Conservation (phyloP, 2,329 filamentous ascomycete genomes). For the Exophiala mesophila region DNA sequence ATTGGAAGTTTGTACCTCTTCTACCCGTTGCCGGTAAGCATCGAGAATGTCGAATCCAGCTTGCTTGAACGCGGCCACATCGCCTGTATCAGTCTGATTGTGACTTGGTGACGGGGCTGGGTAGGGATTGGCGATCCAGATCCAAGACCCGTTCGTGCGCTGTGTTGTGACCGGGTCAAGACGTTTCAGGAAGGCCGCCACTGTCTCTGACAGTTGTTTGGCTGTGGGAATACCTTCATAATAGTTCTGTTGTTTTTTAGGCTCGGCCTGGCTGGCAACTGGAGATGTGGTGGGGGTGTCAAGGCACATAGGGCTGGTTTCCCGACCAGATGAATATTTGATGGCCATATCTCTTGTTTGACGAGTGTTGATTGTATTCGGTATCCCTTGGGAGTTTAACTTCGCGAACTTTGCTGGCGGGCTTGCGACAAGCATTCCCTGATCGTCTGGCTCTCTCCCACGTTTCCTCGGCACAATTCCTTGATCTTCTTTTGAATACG, state of each 20-base stretch:
- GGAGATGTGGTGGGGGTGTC: neutral
- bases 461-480: neutral
- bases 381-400: neutral
- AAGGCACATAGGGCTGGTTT: neutral
- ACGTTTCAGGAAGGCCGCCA: conserved; percentile 61
- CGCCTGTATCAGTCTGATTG: conserved; percentile 39
- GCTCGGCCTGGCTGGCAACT: conserved; percentile 1
- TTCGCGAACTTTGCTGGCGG: conserved; percentile 1
- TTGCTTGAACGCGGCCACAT: conserved; percentile 47
- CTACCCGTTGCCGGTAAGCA: conserved; percentile 43
- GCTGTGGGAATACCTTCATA: conserved; percentile 51
- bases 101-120: conserved; percentile 34
- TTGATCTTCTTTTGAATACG: conserved; percentile 6
- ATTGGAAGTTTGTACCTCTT: conserved; percentile 36
- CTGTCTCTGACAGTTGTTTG: conserved; percentile 60
- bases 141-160: conserved; percentile 55
- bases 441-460: conserved; percentile 7
- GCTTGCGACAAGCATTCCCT: neutral
- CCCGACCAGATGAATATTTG: neutral
- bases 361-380: neutral
- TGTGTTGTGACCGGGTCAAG: conserved; percentile 63
- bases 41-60: conserved; percentile 54
- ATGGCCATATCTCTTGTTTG: too few relatives aligned
- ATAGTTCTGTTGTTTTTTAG: conserved; percentile 49
- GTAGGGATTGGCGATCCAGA: conserved; percentile 66